Percentiles rank a stretch among this genome's conserved stretches.
These are phyloP conservation scores for Fusarium acutatum DNA, from an alignment of 2,329 filamentous ascomycete species.

Conservation along the genomic window DNA sequence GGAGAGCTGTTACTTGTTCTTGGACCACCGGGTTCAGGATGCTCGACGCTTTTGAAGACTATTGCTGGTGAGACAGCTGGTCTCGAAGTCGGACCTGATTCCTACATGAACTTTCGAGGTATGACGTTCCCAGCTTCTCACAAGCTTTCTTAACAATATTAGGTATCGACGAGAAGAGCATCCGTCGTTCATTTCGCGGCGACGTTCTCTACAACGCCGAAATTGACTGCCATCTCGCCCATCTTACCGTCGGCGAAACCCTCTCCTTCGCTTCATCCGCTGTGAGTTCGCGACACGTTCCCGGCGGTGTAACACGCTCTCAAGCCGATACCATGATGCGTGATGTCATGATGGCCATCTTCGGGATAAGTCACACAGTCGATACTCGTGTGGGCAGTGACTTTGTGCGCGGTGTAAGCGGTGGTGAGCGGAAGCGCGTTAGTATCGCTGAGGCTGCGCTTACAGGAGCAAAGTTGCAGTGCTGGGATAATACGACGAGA, in stretches of 20 bases:
- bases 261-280: slow-evolving; percentile 70
- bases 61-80: slow-evolving; percentile 61
- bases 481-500: slow-evolving; percentile 46
- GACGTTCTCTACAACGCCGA: slow-evolving; percentile 73
- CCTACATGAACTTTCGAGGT: slow-evolving; percentile 62
- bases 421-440: slow-evolving; percentile 81
- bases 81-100: slow-evolving; percentile 32
- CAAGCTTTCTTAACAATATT: neutral
- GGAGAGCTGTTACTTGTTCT: slow-evolving; percentile 49
- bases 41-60: slow-evolving; percentile 66
- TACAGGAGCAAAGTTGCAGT: slow-evolving; percentile 40
- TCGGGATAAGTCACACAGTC: slow-evolving; percentile 77
- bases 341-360: slow-evolving; percentile 76
- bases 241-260: slow-evolving; percentile 72
- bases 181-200: slow-evolving; percentile 57
- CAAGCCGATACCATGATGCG: slow-evolving; percentile 39
- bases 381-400: slow-evolving; percentile 78
- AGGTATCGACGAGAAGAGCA: slow-evolving; percentile 45
- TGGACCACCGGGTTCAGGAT: slow-evolving; percentile 63
- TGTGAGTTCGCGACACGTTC: slow-evolving; percentile 57
- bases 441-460: slow-evolving; percentile 74
- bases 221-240: slow-evolving; percentile 70
- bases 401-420: slow-evolving; percentile 74
- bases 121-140: fast-evolving
- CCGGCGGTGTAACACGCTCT: slow-evolving; percentile 11